A percentile compares a stretch with the other conserved stretches of the same genome.
phyloP scores from a whole-genome alignment of 192 early-diverging fungal genomes.

The Backusella psychrophila region DNA sequence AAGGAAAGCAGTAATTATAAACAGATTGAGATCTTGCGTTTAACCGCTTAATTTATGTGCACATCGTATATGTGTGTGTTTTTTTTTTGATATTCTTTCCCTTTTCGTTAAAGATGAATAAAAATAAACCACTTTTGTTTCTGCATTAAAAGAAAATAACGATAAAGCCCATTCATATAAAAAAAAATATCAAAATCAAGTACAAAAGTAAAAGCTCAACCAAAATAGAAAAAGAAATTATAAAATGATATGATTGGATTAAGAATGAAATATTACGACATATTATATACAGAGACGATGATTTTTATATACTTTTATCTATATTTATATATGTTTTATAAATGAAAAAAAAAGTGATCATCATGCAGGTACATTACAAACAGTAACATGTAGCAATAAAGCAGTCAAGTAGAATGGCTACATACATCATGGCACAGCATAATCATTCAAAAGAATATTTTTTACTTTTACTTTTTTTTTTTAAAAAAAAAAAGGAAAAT shows the following conservation, averaged over 20 bases:
- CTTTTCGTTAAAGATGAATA: neutral
- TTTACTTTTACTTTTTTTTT: neutral
- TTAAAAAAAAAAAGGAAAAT: neutral
- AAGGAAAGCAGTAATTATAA: neutral
- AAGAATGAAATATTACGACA: neutral
- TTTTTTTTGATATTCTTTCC: neutral
- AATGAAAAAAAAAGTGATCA: neutral
- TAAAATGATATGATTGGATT: neutral
- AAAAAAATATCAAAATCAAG: neutral
- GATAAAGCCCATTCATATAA: neutral
- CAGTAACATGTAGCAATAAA: neutral
- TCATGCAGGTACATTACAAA: constrained; percentile 5
- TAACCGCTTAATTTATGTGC: neutral
- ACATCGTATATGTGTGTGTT: neutral
- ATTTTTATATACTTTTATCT: neutral
- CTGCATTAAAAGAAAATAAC: neutral
- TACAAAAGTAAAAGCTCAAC: neutral
- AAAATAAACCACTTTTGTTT: neutral
- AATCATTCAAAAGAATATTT: neutral
- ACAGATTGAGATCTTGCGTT: neutral
- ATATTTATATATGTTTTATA: neutral
- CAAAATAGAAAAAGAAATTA: neutral
- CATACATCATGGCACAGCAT: neutral
- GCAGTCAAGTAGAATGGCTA: neutral
- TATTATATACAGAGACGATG: neutral